Percentiles rank a stretch among this genome's conserved stretches.
These are phyloP conservation scores for Xerocomus minutiporus DNA, from an alignment of 1,284 basidiomycete genomes.

Conservation along the genomic window DNA sequence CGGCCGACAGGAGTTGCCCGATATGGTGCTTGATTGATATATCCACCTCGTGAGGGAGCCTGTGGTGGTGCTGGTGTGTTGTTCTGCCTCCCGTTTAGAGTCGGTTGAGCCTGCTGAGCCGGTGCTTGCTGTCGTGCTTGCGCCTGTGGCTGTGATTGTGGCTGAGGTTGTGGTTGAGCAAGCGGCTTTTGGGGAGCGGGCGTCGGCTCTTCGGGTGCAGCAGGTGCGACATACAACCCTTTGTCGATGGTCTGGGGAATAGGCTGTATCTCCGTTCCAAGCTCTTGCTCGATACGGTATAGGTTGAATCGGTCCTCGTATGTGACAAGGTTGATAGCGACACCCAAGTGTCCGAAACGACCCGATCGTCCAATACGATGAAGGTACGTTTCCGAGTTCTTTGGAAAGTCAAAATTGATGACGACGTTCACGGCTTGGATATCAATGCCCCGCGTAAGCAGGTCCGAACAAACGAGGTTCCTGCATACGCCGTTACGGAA, in stretches of 20 bases:
- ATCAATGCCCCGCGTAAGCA: conserved; percentile 98
- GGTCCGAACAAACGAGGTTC: conserved; percentile 94
- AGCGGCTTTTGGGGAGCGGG: conserved; percentile 37
- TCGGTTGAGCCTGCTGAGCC: conserved; percentile 19
- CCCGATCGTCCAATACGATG: conserved; percentile 97
- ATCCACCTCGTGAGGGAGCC: conserved; percentile 18
- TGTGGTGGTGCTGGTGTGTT: conserved; percentile 22
- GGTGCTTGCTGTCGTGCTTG: conserved; percentile 24
- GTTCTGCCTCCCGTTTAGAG: conserved; percentile 29
- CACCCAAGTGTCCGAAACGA: conserved; percentile 93
- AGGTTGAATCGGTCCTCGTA: conserved; percentile 98
- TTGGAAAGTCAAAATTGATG: conserved; percentile 99
- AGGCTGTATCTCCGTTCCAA: conserved; percentile 96
- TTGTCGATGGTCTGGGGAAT: conserved; percentile 92
- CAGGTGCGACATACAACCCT: conserved; percentile 85
- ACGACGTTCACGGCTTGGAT: conserved; percentile 99
- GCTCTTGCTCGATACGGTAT: conserved; percentile 96
- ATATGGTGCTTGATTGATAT: conserved; percentile 25
- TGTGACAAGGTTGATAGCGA: conserved; percentile 95
- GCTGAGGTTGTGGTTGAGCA: conserved; percentile 27
- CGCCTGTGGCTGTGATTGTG: conserved; percentile 28
- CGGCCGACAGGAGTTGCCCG: conserved; percentile 29
- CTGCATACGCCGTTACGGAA: conserved; percentile 98
- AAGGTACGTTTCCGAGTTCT: conserved; percentile 97
- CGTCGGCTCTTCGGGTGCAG: conserved; percentile 46